Evolutionary conservation across 2,329 filamentous ascomycete genomes (phyloP).

Genomic region (Macrophomina phaseolina): DNA sequence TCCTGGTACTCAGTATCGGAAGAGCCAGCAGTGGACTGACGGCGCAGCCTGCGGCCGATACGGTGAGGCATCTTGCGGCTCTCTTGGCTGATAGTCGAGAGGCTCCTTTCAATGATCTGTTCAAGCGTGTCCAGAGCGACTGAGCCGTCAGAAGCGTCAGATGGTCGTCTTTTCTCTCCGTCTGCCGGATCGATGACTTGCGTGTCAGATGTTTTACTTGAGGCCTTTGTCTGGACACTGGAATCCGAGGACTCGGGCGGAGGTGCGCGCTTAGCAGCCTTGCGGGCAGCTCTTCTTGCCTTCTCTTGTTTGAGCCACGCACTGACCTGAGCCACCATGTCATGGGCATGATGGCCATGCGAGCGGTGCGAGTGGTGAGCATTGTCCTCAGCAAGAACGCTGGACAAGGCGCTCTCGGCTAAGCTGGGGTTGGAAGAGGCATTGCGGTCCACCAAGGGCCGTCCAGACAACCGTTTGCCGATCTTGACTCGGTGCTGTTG

Average conservation of each 20-base stretch:
- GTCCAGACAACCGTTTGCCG: constrained; percentile 51
- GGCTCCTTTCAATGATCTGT: constrained; percentile 73
- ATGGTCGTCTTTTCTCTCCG: constrained; percentile 53
- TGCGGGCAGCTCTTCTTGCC: constrained; percentile 63
- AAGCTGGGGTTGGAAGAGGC: constrained; percentile 33
- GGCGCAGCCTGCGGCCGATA: constrained; percentile 30
- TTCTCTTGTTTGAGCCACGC: constrained; percentile 85
- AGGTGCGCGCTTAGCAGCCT: constrained; percentile 1
- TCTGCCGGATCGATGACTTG: constrained; percentile 25
- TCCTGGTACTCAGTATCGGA: constrained; percentile 88
- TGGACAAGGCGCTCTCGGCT: constrained; percentile 22
- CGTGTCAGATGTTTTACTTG: constrained; percentile 25
- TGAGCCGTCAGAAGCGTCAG: constrained; percentile 71
- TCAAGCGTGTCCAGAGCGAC: constrained; percentile 82
- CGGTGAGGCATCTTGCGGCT: constrained; percentile 32
- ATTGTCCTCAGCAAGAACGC: constrained; percentile 15
- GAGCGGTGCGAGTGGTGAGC: constrained; percentile 2
- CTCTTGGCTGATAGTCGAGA: constrained; percentile 55
- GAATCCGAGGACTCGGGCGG: constrained; percentile 43
- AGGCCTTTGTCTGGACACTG: constrained; percentile 46
- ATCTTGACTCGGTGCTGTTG: constrained; percentile 45
- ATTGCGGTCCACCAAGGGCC: constrained; percentile 43
- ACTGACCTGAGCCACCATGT: constrained; percentile 10
- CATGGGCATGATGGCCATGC: constrained; percentile 31
- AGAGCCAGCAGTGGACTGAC: constrained; percentile 61